phyloP scores from a whole-genome alignment of 2,329 filamentous ascomycete genomes.

The Penicillium vulpinum region DNA sequence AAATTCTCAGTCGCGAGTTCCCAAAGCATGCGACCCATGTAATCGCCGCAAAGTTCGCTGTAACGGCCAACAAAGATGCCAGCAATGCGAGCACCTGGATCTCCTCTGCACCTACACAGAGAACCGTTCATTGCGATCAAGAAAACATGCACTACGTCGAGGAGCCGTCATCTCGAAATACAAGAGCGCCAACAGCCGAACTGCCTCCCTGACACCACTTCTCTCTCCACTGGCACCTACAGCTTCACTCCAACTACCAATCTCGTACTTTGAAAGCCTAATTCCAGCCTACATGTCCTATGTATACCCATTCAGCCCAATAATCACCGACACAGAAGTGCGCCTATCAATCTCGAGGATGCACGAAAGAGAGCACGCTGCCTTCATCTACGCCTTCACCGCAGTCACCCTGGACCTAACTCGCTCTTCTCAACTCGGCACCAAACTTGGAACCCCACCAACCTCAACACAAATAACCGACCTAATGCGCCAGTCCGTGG shows the following conservation, averaged over 20 bases:
- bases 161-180: slow-evolving; percentile 46
- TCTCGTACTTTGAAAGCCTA: slow-evolving; percentile 42
- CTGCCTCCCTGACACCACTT: background rate
- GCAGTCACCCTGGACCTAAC: slow-evolving; percentile 50
- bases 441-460: slow-evolving; percentile 14
- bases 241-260: slow-evolving; percentile 3
- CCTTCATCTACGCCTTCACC: slow-evolving; percentile 49
- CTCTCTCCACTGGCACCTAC: slow-evolving; percentile 12
- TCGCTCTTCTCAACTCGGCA: slow-evolving; percentile 13
- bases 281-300: slow-evolving; percentile 47
- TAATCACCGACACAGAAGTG: slow-evolving; percentile 47
- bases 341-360: slow-evolving; percentile 36
- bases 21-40: slow-evolving; percentile 49
- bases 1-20: slow-evolving; percentile 10
- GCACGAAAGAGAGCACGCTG: slow-evolving; percentile 41
- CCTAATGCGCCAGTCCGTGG: slow-evolving; percentile 36
- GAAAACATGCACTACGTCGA: slow-evolving; percentile 40
- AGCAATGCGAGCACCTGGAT: slow-evolving; percentile 46
- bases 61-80: slow-evolving; percentile 48
- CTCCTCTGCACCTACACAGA: slow-evolving; percentile 49
- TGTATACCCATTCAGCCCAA: slow-evolving; percentile 51
- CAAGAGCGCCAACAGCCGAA: slow-evolving; percentile 17
- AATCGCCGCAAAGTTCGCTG: slow-evolving; percentile 50
- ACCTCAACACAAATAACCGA: slow-evolving; percentile 27
- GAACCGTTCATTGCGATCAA: slow-evolving; percentile 32